Percentiles rank a stretch among this genome's conserved stretches.
Conservation (phyloP, 768 basidiomycete genomes). For the Kwoniella dendrophila region DNA sequence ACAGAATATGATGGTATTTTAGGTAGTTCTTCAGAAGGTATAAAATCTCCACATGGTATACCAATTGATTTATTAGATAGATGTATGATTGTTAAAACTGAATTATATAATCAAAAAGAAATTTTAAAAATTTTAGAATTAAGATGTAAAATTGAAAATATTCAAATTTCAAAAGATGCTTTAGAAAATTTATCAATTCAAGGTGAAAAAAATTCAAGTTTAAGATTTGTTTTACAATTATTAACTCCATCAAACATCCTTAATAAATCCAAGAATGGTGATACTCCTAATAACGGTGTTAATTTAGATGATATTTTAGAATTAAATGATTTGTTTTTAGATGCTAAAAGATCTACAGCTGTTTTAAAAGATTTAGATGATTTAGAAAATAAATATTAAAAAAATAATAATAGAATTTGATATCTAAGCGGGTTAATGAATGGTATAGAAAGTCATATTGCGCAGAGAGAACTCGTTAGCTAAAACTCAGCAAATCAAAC, state of each 20-base stretch:
- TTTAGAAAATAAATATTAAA: conserved; percentile 21
- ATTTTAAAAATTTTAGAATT: conserved; percentile 83
- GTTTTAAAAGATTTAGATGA: conserved; percentile 28
- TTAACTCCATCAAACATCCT: conserved; percentile 89
- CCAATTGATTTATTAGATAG: conserved; percentile 92
- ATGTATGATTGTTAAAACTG: conserved; percentile 93
- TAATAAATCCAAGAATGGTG: conserved; percentile 68
- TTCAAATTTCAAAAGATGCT: conserved; percentile 73
- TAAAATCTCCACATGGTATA: conserved; percentile 87
- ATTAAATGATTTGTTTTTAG: conserved; percentile 92
- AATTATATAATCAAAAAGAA: conserved; percentile 77
- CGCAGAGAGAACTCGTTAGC: too few relatives aligned
- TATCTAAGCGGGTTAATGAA: too few relatives aligned
- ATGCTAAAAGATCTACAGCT: conserved; percentile 67
- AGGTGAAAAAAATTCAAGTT: conserved; percentile 76
- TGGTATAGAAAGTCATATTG: too few relatives aligned
- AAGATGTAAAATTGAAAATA: conserved; percentile 81
- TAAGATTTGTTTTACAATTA: conserved; percentile 87
- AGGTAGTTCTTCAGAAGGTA: conserved; percentile 60
- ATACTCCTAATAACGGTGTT: conserved; percentile 66
- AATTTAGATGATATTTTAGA: conserved; percentile 85
- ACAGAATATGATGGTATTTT: conserved; percentile 62
- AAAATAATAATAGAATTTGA: not conserved
- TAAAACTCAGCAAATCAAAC: too few relatives aligned
- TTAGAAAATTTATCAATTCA: conserved; percentile 77